Base-by-base conservation (phyloP, 768 basidiomycete genomes). In the Pleurotus sapidus region DNA sequence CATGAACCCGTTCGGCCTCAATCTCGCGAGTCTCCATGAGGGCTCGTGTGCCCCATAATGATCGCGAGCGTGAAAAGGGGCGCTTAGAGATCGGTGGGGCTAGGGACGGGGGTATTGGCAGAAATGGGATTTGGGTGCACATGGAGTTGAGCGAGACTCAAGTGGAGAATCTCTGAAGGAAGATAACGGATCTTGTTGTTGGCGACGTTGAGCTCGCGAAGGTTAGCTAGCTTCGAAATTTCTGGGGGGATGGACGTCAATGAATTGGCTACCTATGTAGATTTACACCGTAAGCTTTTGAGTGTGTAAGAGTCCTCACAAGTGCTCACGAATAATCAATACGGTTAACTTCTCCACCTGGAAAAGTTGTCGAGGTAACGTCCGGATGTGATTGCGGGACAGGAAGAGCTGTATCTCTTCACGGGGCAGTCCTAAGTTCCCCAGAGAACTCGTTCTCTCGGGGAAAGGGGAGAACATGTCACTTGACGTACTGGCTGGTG, bases 71-170 rank as follows among this genome's bases (percentile, higher is more conserved):
- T 57, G 23, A 60, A 59, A 30, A 55, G 49, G 38, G 55, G 56
- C 7, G 49, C 20, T 2, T 18, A 15, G 55, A 55, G 18, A 45
- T 34, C n/a, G 38, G 59, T 20, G 68, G 73, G 37, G 61, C 57
- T 5, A 73, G 74, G 9, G 34, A 34, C 11, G 39, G 4, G 3
- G 51, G 51, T 24, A 68, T 69, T 3, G 48, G 51, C 3, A 82
- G 59, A 68, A 88, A 91, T 0, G 81, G 87, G 60, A n/a, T 92
- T 91, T 0, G 83, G 84, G 39, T 80, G 67, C 2, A 89, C 64
- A 17, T 65, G 60, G 4, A 90, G 70, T 7, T 65, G 72, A 17
- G 65, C 64, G 1, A 89, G 72, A n/a, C 66, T 73, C 80, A 89
- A 83, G 27, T 70, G 65, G n/a, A 78, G 67, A 65, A 91, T 78